These are phyloP conservation scores for Nothomitra cinnamomea DNA, from an alignment of 2,329 filamentous ascomycete genomes.

Conservation along the genomic window DNA sequence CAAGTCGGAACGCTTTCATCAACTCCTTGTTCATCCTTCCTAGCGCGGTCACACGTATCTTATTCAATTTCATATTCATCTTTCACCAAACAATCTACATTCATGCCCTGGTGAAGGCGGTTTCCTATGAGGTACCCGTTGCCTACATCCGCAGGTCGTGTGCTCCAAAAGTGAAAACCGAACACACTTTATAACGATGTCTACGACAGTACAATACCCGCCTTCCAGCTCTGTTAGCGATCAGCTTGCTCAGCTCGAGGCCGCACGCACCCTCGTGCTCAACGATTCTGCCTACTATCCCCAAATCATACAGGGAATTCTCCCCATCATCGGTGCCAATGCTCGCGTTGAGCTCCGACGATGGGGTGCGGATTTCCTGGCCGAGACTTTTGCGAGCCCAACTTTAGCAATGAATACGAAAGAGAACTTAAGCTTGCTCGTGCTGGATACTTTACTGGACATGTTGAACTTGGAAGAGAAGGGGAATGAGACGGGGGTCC, in stretches of 20 bases:
- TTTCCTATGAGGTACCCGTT: neutral
- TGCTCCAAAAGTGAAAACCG: constrained; percentile 4
- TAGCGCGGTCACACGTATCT: too few species aligned
- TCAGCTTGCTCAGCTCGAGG: constrained; percentile 75
- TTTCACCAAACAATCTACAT: neutral
- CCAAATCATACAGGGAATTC: constrained; percentile 76
- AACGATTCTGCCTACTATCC: constrained; percentile 77
- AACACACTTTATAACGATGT: neutral
- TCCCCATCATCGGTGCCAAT: constrained; percentile 72
- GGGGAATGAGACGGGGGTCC: constrained; percentile 58
- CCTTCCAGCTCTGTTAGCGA: constrained; percentile 44
- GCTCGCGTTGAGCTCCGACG: constrained; percentile 66
- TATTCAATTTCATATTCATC: too few species aligned
- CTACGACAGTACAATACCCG: constrained; percentile 32
- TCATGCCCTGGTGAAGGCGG: neutral
- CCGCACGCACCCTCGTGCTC: constrained; percentile 77
- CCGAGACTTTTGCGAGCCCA: constrained; percentile 92
- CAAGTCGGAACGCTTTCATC: too few species aligned
- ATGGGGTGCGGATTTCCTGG: constrained; percentile 94
- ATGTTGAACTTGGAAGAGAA: constrained; percentile 54
- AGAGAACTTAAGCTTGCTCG: constrained; percentile 57
- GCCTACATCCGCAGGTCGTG: neutral
- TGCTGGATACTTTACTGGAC: constrained; percentile 58
- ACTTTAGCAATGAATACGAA: constrained; percentile 62
- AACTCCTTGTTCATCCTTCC: too few species aligned